Conservation (phyloP, 139 green algal species). For the Mesotaenium endlicherianum region DNA sequence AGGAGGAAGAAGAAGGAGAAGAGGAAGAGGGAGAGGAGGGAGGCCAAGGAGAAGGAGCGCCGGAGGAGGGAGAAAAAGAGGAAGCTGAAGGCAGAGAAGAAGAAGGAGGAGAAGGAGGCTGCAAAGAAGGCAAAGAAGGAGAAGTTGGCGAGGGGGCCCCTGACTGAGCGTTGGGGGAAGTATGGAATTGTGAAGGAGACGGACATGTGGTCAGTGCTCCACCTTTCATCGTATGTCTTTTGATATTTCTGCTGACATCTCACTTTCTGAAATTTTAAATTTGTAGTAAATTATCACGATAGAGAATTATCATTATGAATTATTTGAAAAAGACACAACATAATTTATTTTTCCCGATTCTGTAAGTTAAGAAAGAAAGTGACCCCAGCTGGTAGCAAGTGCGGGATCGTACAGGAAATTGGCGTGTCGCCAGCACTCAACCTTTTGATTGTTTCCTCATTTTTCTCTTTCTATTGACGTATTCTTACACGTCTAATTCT, state of each 20-base stretch:
- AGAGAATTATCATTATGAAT: too few relatives aligned
- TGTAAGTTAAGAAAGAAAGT: too few relatives aligned
- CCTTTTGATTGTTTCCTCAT: too few relatives aligned
- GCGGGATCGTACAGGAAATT: too few relatives aligned
- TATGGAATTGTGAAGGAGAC: constrained; percentile 32
- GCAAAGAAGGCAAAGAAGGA: constrained; percentile 19
- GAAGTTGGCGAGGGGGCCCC: not conserved
- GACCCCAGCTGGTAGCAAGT: too few relatives aligned
- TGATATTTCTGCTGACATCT: not conserved
- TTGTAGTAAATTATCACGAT: not conserved
- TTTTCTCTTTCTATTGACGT: too few relatives aligned
- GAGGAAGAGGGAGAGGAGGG: not conserved
- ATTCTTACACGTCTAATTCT: too few relatives aligned
- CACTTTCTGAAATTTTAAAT: not conserved
- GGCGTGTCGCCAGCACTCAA: too few relatives aligned
- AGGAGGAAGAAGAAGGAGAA: constrained; percentile 4
- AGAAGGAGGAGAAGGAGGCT: constrained; percentile 6
- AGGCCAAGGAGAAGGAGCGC: not conserved
- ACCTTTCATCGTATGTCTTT: not conserved
- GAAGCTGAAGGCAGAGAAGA: constrained; percentile 17
- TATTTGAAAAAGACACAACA: too few relatives aligned
- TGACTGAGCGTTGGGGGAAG: constrained; percentile 33
- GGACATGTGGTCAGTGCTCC: constrained; percentile 42
- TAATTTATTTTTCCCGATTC: too few relatives aligned
- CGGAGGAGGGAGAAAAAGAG: not conserved